These are phyloP conservation scores for Boechera divaricarpa DNA, from an alignment of 345 rosid species.

Conservation along the genomic window DNA sequence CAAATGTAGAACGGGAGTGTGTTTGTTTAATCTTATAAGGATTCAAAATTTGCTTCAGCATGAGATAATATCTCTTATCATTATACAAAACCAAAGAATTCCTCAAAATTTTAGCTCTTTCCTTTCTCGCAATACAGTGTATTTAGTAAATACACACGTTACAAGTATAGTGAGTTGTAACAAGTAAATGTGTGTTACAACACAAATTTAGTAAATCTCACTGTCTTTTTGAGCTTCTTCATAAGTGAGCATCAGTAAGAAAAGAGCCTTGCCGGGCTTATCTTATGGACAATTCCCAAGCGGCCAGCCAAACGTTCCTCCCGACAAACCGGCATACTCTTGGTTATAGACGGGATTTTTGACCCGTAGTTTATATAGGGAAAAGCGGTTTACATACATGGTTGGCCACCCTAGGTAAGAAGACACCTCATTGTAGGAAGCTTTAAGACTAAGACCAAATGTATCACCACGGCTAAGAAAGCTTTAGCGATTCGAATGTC, in stretches of 20 bases:
- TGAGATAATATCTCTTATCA: too few relatives aligned
- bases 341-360: slow-evolving; percentile 53
- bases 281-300: slow-evolving; percentile 65
- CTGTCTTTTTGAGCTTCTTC: slow-evolving; percentile 44
- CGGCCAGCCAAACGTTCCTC: slow-evolving; percentile 92
- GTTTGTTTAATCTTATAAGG: too few relatives aligned
- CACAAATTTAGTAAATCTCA: too few relatives aligned
- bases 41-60: too few relatives aligned
- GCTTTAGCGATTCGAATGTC: background rate
- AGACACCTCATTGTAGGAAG: slow-evolving; percentile 36
- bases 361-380: slow-evolving; percentile 74
- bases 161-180: too few relatives aligned
- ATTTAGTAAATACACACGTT: too few relatives aligned
- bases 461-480: slow-evolving; percentile 1
- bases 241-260: slow-evolving; percentile 76
- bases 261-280: slow-evolving; percentile 68
- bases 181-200: too few relatives aligned
- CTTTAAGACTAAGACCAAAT: background rate
- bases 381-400: slow-evolving; percentile 65
- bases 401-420: slow-evolving; percentile 76
- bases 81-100: too few relatives aligned
- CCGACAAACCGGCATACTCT: slow-evolving; percentile 85
- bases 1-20: too few relatives aligned
- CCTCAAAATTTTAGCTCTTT: too few relatives aligned
- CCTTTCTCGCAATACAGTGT: too few relatives aligned